Evolutionary conservation across 2,329 filamentous ascomycete genomes (phyloP), one percentile per base, ranked within the genome.

Genomic region (Hortaea werneckii): DNA sequence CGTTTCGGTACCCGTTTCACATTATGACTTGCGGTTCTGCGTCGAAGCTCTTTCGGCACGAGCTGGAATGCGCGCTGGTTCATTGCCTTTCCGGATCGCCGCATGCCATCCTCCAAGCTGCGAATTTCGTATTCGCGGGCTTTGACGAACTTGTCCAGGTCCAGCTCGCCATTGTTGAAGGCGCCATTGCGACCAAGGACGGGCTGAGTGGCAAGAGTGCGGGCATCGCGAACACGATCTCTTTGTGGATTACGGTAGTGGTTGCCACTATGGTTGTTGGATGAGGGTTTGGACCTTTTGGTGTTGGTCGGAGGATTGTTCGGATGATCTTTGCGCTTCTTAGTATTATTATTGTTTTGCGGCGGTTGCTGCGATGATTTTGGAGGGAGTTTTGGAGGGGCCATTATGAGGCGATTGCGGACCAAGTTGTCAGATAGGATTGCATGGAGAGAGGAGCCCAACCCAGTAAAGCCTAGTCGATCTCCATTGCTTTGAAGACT

Each of bases 1-100:
- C 87, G 73, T 60, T 82, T 83, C 2, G 92, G 92, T 11, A 98
- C 83, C 51, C 84, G 79, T 67, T 90, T 94, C 32, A 85, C 85
- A 75, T 98, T 95, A 67, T 98, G 92, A 64, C 88, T 95, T 13
- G 90, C 92, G 0, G 90, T 95, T 56, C 92, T 77, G 53, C 92
- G 76, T 54, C 92, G 76, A 76, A 98, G 70, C 42, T 83, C 81
- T 54, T 87, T 79, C 1, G 92, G 92, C 5, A 98, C 85, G 55
- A 87, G 79, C 65, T 98, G 92, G 60, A 96, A 96, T 10, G 90
- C 89, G 43, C 90, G 77, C 47, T 79, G 81, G 38, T 77, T 72
- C 49, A 79, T 58, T 1, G 68, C 71, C 52, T 72, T 72, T 63
- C 85, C 89, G 40, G 86, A 83, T 32, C 78, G 80, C 45, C 77